A percentile compares a stretch with the other conserved stretches of the same genome.
These are phyloP conservation scores for Pleurotus tuber-regium DNA, from an alignment of 768 basidiomycete species.

Conservation along the genomic window DNA sequence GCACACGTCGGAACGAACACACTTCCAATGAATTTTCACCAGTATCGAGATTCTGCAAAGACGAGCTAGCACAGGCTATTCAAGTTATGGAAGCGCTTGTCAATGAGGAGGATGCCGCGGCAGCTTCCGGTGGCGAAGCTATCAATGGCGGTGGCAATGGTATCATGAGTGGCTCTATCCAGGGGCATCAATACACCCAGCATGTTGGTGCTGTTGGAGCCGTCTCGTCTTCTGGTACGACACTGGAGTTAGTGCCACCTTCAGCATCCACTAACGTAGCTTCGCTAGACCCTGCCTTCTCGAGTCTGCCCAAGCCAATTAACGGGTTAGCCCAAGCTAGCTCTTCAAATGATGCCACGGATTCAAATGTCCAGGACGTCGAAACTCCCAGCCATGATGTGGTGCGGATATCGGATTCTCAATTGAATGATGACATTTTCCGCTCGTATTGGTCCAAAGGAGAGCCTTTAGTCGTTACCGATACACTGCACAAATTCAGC, in stretches of 20 bases:
- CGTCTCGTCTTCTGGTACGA: too few species aligned
- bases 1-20: conserved; percentile 72
- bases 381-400: conserved; percentile 48
- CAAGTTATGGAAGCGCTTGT: conserved; percentile 64
- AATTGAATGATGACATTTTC: conserved; percentile 61
- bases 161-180: not conserved
- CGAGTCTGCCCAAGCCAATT: not conserved
- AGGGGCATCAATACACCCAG: not conserved
- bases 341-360: too few species aligned
- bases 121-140: not conserved
- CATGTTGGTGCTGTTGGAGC: not conserved
- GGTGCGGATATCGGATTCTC: conserved; percentile 40
- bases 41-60: conserved; percentile 69
- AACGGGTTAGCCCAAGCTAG: not conserved
- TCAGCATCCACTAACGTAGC: not conserved
- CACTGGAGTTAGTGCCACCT: too few species aligned
- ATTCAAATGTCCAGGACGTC: conserved; percentile 12
- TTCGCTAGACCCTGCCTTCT: not conserved
- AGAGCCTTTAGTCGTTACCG: conserved; percentile 76
- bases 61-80: conserved; percentile 65
- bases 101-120: conserved; percentile 10
- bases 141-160: not conserved
- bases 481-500: conserved; percentile 57
- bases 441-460: conserved; percentile 70
- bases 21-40: conserved; percentile 67